Base-by-base conservation (phyloP, 1,284 basidiomycete species). In the Cutaneotrichosporon mucoides region DNA sequence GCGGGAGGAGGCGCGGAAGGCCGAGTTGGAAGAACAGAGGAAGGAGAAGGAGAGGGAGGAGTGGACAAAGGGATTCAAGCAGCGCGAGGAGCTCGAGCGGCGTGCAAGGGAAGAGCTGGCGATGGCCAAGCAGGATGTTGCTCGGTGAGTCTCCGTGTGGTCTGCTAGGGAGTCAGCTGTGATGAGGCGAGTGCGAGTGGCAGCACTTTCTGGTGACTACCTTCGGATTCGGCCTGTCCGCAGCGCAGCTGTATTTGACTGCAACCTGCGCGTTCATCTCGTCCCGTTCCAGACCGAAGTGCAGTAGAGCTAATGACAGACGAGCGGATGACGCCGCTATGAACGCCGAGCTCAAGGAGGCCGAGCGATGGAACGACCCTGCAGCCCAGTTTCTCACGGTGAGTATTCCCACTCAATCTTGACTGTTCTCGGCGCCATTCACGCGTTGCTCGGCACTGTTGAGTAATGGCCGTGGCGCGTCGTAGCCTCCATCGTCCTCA, bases 51-150 rank as follows among this genome's bases (percentile, higher is more conserved):
- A 87, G 75, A 92, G 92, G 80, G 89, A 93, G 87, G 89, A 94
- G 73, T 99, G 96, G 96, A 90, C 89, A 0, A 97, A 94, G 77
- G 96, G 96, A 33, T 72, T 96, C 38, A 87, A 90, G 33, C 93
- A 99, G 79, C 82, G 87, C 56, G 87, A 89, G 38, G 88, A 92
- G 60, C 80, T 81, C 47, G 88, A 90, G 75, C 84, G 84, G 70
- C 79, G 80, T 70, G 83, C 77, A 66, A 70, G 77, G 59, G 85
- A 91, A 66, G 72, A 89, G 70, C 86, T 88, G 76, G 85, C 84
- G 67, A 85, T 88, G 76, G 83, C 80, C 53, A 80, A 77, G 24
- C 82, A 81, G 63, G 84, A 85, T 34, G 88, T 96, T 65, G 88
- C 90, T 5, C 81, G 93, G 79, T 81, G 65, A 66, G 77, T 68